These are phyloP conservation scores for Coix lacrymajobi DNA, from an alignment of 176 grass and related monocot species.

Conservation along the genomic window DNA sequence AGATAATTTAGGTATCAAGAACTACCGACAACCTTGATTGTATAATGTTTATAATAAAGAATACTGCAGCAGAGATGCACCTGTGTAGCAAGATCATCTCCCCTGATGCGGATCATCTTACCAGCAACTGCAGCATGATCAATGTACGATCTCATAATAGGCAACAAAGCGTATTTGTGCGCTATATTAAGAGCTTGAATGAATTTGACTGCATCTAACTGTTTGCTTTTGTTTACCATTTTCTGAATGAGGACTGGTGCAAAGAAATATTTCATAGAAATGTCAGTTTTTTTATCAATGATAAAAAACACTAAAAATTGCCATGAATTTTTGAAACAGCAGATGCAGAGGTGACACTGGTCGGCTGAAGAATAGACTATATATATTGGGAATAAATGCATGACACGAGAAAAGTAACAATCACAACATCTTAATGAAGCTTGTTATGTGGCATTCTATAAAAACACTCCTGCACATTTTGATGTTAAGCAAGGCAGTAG, in stretches of 20 bases:
- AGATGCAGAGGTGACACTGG: background rate
- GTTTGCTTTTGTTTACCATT: conserved; percentile 48
- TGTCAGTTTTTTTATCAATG: conserved; percentile 3
- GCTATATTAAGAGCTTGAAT: conserved; percentile 52
- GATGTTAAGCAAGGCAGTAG: background rate
- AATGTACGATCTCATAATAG: conserved; percentile 49
- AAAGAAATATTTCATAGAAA: conserved; percentile 24
- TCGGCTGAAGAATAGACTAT: background rate
- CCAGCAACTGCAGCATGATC: conserved; percentile 47
- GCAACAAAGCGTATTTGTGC: conserved; percentile 42
- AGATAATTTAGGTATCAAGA: conserved; percentile 18
- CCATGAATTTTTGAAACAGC: background rate
- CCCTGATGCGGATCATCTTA: conserved; percentile 40
- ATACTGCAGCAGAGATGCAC: conserved; percentile 21
- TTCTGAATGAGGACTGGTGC: conserved; percentile 48
- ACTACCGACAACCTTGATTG: background rate
- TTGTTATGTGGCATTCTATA: background rate
- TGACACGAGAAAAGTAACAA: background rate
- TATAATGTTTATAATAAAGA: background rate
- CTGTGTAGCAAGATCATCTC: conserved; percentile 42
- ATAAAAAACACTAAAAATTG: background rate
- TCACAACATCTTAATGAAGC: background rate
- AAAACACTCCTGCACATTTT: background rate
- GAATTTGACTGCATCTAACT: conserved; percentile 57
- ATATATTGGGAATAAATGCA: background rate